Evolutionary conservation across 805 yeast genomes (phyloP).

Genomic region (Saccharomycopsis babjevae): DNA sequence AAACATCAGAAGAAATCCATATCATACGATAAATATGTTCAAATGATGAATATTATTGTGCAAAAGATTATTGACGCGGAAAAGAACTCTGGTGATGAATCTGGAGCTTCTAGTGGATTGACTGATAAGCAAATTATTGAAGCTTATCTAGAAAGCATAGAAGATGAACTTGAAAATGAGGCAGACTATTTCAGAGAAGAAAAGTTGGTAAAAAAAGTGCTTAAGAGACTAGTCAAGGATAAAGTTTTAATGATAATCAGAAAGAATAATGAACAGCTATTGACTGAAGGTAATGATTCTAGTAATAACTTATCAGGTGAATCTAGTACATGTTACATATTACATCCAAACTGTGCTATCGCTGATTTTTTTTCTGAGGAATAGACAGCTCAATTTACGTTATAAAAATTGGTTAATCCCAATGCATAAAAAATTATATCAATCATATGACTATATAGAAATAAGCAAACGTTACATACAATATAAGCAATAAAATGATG

Average conservation of each 20-base stretch:
- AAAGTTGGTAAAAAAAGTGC: slow-evolving; percentile 64
- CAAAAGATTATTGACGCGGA: slow-evolving; percentile 51
- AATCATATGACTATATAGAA: background rate
- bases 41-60: slow-evolving; percentile 74
- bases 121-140: slow-evolving; percentile 62
- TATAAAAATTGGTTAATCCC: background rate
- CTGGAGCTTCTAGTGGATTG: slow-evolving; percentile 42
- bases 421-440: background rate
- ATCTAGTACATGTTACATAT: slow-evolving; percentile 31
- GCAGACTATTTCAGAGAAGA: slow-evolving; percentile 62
- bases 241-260: slow-evolving; percentile 65
- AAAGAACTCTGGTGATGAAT: slow-evolving; percentile 28
- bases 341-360: slow-evolving; percentile 80
- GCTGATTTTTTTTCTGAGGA: slow-evolving; percentile 36
- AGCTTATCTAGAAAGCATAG: slow-evolving; percentile 70
- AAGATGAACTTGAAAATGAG: slow-evolving; percentile 59
- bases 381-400: background rate
- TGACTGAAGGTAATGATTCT: slow-evolving; percentile 32
- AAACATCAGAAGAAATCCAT: slow-evolving; percentile 40
- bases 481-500: background rate
- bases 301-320: slow-evolving; percentile 26
- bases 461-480: background rate
- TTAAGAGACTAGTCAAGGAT: slow-evolving; percentile 76
- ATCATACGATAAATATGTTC: slow-evolving; percentile 77
- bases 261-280: slow-evolving; percentile 20